Conservation (phyloP, 1,139 yeast species). For the Pichia sp. region DNA sequence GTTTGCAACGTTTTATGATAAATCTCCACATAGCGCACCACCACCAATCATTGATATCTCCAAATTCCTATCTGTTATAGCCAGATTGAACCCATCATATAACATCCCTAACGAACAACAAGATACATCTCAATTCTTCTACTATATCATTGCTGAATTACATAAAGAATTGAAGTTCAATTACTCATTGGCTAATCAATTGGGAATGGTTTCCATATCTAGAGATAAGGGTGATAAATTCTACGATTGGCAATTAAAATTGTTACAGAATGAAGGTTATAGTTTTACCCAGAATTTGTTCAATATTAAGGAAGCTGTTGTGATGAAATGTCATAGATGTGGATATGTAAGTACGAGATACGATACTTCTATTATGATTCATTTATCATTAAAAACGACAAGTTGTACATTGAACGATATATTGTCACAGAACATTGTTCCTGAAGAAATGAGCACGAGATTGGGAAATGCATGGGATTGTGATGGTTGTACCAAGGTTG, state of each 20-base stretch:
- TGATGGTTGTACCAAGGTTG: conserved; percentile 62
- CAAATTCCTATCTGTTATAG: conserved; percentile 55
- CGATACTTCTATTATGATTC: conserved; percentile 32
- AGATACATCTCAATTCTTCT: conserved; percentile 90
- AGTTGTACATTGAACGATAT: conserved; percentile 25
- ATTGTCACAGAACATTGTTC: conserved; percentile 23
- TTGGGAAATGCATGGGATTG: conserved; percentile 80
- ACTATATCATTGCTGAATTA: conserved; percentile 76
- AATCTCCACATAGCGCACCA: conserved; percentile 45
- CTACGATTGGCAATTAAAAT: conserved; percentile 55
- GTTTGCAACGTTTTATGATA: conserved; percentile 27
- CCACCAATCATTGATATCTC: conserved; percentile 59
- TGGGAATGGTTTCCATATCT: neutral
- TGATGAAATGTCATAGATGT: conserved; percentile 62
- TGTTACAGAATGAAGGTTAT: conserved; percentile 54
- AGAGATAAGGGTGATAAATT: conserved; percentile 42
- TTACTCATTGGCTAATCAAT: neutral
- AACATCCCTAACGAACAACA: conserved; percentile 80
- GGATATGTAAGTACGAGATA: conserved; percentile 48
- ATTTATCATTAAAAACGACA: conserved; percentile 25
- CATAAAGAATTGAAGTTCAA: conserved; percentile 75
- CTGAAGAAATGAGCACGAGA: conserved; percentile 59
- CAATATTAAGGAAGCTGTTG: conserved; percentile 80
- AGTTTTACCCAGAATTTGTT: conserved; percentile 68
- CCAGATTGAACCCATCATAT: conserved; percentile 59